phyloP scores from a whole-genome alignment of 768 basidiomycete genomes.

The Rhizopogon rudus region DNA sequence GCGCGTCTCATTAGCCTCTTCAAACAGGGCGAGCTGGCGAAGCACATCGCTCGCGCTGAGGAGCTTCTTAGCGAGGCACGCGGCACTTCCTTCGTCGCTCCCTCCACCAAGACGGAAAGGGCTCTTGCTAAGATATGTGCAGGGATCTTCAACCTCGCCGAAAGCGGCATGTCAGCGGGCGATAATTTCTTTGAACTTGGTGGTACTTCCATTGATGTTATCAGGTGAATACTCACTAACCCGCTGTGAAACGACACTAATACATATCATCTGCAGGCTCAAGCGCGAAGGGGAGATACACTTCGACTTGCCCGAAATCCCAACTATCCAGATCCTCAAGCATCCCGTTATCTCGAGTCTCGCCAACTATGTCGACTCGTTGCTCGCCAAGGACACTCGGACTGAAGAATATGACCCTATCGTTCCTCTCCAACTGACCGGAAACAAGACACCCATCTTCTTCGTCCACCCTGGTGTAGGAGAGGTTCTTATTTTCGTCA shows the following conservation, averaged over 20 bases:
- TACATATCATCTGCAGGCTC: slow-evolving; percentile 4
- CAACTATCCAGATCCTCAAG: slow-evolving; percentile 32
- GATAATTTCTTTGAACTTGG: slow-evolving; percentile 36
- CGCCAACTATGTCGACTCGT: slow-evolving; percentile 23
- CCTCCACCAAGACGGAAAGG: slow-evolving; percentile 17
- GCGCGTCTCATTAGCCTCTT: too few species aligned
- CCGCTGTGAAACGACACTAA: not conserved
- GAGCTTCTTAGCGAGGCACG: slow-evolving; percentile 13
- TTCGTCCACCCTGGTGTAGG: slow-evolving; percentile 40
- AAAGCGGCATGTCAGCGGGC: slow-evolving; percentile 16
- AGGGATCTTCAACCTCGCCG: slow-evolving; percentile 21
- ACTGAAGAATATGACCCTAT: slow-evolving; percentile 30
- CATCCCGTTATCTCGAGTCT: slow-evolving; percentile 24
- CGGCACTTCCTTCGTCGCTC: not conserved
- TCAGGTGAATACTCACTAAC: slow-evolving; percentile 5
- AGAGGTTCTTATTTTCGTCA: slow-evolving; percentile 35
- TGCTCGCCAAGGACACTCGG: slow-evolving; percentile 10
- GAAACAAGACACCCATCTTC: slow-evolving; percentile 36
- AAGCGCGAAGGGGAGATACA: slow-evolving; percentile 17
- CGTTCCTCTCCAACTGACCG: slow-evolving; percentile 31
- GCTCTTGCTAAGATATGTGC: slow-evolving; percentile 21
- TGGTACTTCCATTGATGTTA: slow-evolving; percentile 33
- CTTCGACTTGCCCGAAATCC: slow-evolving; percentile 24
- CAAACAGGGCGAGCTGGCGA: slow-evolving; percentile 7
- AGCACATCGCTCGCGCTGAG: slow-evolving; percentile 20